Conservation (phyloP, 2,329 filamentous ascomycete genomes). For the Colletotrichum horii region DNA sequence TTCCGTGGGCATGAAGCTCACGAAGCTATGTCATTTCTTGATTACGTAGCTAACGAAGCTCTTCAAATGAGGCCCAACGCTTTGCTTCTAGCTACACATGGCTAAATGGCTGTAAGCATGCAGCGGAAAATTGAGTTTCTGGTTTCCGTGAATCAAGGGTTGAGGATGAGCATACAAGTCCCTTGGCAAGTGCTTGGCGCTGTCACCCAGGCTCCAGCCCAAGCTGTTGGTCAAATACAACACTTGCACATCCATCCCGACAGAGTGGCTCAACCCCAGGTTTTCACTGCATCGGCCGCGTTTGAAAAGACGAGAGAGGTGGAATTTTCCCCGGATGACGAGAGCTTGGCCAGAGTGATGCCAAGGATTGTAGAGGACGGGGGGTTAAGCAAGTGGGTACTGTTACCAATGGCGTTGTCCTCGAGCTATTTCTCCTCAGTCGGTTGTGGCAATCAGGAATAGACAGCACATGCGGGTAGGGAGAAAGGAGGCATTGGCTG, state of each 20-base stretch:
- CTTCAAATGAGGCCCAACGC: not conserved
- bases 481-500: not conserved
- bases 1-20: not conserved
- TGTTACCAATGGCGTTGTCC: not conserved
- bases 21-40: not conserved
- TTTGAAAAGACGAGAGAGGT: slow-evolving; percentile 5
- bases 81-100: not conserved
- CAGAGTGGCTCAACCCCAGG: not conserved
- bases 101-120: not conserved
- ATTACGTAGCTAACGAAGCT: slow-evolving; percentile 13
- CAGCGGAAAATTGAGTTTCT: slow-evolving; percentile 1
- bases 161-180: not conserved
- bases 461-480: not conserved
- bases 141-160: slow-evolving; percentile 17
- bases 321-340: not conserved
- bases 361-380: not conserved
- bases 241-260: not conserved
- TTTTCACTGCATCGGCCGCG: not conserved
- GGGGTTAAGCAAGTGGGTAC: not conserved
- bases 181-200: slow-evolving; percentile 18
- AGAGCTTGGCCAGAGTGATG: not conserved
- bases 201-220: not conserved
- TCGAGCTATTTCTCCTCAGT: rapidly evolving
- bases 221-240: not conserved
- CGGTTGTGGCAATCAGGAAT: rapidly evolving